These are phyloP conservation scores for Fusarium foetens DNA, from an alignment of 2,329 filamentous ascomycete species.

Conservation along the genomic window DNA sequence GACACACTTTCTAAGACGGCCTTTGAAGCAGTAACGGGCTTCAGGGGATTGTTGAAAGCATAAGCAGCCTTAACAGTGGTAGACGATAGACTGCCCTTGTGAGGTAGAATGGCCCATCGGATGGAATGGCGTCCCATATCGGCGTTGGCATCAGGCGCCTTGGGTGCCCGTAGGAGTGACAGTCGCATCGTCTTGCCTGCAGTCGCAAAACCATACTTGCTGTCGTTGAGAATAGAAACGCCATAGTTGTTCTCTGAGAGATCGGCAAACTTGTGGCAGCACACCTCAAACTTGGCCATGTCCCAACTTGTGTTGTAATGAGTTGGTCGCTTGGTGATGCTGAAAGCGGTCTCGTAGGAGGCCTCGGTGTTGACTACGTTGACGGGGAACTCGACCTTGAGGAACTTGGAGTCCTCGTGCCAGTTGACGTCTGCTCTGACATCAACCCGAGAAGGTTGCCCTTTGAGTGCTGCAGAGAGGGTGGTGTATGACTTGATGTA, in stretches of 20 bases:
- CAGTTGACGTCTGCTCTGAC: slow-evolving; percentile 91
- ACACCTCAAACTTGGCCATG: slow-evolving; percentile 98
- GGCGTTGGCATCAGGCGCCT: slow-evolving; percentile 91
- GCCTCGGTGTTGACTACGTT: slow-evolving; percentile 91
- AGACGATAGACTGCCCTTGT: slow-evolving; percentile 75
- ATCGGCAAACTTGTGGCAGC: slow-evolving; percentile 94
- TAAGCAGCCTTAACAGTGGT: slow-evolving; percentile 84
- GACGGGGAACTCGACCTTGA: slow-evolving; percentile 98
- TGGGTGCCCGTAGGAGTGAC: slow-evolving; percentile 85
- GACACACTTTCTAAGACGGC: slow-evolving; percentile 43
- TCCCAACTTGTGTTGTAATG: slow-evolving; percentile 99
- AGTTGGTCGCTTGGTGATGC: slow-evolving; percentile 86
- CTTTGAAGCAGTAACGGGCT: slow-evolving; percentile 46
- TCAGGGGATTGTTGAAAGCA: slow-evolving; percentile 88
- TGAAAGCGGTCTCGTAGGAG: slow-evolving; percentile 94
- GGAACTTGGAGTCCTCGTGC: slow-evolving; percentile 96
- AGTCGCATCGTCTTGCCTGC: slow-evolving; percentile 89
- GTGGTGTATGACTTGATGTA: slow-evolving; percentile 88
- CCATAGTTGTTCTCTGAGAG: slow-evolving; percentile 88
- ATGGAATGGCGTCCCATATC: slow-evolving; percentile 93
- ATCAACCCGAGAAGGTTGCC: slow-evolving; percentile 73
- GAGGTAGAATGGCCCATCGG: slow-evolving; percentile 90
- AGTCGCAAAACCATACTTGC: slow-evolving; percentile 95
- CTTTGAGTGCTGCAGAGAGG: slow-evolving; percentile 74
- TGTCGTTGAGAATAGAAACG: slow-evolving; percentile 93